Evolutionary conservation across 257 asterid species (phyloP).

Genomic region (Avicennia marina): DNA sequence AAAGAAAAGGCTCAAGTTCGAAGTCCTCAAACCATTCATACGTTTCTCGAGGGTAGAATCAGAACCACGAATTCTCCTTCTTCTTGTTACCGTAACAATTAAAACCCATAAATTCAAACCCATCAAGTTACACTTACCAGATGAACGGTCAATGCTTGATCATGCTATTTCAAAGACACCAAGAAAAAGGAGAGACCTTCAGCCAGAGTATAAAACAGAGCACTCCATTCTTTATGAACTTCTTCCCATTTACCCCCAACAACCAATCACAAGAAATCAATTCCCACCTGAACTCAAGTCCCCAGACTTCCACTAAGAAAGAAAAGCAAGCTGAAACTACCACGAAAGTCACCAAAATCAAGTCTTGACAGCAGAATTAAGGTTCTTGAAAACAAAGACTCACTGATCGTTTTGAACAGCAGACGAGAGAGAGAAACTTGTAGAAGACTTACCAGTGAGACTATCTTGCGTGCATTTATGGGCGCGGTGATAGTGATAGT

Average conservation of each 20-base stretch:
- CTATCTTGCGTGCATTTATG: neutral
- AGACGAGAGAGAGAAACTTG: conserved; percentile 10
- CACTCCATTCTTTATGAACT: neutral
- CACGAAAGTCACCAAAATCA: conserved; percentile 16
- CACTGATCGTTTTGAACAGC: neutral
- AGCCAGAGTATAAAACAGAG: conserved; percentile 8
- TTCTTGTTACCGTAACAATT: neutral
- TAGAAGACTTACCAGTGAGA: conserved; percentile 6
- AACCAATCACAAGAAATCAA: neutral
- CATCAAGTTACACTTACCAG: neutral
- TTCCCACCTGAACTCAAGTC: neutral
- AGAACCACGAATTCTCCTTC: neutral
- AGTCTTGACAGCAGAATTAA: conserved; percentile 19
- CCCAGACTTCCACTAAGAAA: neutral
- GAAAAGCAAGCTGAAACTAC: conserved; percentile 12
- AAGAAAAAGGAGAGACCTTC: neutral
- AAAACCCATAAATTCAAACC: conserved; percentile 17
- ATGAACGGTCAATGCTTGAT: neutral
- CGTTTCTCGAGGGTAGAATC: neutral
- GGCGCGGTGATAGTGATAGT: too few species aligned
- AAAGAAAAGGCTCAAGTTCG: neutral
- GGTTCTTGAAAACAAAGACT: conserved; percentile 6
- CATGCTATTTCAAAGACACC: neutral
- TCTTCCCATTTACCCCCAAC: neutral
- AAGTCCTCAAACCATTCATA: neutral